Base-by-base conservation (phyloP, 805 yeast genomes). In the Komagataella kurtzmanii region DNA sequence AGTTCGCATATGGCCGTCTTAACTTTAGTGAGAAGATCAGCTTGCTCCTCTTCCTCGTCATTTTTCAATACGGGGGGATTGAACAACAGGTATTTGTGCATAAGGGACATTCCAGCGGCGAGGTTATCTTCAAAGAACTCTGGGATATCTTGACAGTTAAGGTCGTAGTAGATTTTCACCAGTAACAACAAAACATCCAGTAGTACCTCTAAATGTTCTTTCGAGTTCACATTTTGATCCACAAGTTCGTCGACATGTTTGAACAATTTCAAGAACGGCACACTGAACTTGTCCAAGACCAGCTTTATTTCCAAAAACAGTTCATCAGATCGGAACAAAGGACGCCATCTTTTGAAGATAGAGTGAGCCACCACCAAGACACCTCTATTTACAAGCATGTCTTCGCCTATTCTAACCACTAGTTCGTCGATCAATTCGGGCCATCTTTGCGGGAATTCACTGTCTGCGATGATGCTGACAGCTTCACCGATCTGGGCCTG, bases 91-190 rank as follows among this genome's bases (percentile, higher is more conserved):
- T 90, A 91, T 66, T 85, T 86, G 64, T 88, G 95, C 58, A 90
- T 72, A 24, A 90, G 77, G 4, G 73, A 73, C 93, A 95, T 87
- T 51, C 95, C 89, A 17, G 68, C 70, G 45, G 74, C 70, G 65
- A 93, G 69, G 64, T 93, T 78, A 67, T 93, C 98, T 68, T 95
- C 99, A 64, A 93, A 93, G 63, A 91, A 93, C 67, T 90, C 99
- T 1, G 99, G 99, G 51, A 93, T 84, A 67, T 93, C 99, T 69
- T 95, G 99, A 67, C 97, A 91, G 65, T 93, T 93, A 61, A 93
- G 79, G 65, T 93, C 99, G 63, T 81, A 88, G 67, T 87, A 95
- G 44, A 95, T 79, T 63, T 93, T 91, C 43, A 85, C 67, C 51
- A 90, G 72, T 19, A 89, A 67, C 50, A 84, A 69, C 58, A 90